Base-by-base conservation (phyloP, 495 filamentous ascomycete genomes). In the Penicillium canescens region DNA sequence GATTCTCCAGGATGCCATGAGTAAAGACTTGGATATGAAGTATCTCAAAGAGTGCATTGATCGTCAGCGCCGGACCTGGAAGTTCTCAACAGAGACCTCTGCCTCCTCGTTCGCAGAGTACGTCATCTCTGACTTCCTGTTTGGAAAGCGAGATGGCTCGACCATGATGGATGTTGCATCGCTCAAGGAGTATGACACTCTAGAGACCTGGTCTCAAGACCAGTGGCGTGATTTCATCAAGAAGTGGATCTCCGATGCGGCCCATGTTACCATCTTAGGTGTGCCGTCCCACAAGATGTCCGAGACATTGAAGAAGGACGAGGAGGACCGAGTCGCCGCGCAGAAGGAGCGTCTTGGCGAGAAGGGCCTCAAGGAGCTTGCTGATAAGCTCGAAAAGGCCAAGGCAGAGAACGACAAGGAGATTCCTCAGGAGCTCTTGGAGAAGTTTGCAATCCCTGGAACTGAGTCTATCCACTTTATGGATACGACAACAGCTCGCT, bases 391-490 rank as follows among this genome's bases (percentile, higher is more conserved):
- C 9, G 88, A 93, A 34, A 79, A 78, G 20, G 88, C 90, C 5
- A 94, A 90, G 65, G 82, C 83, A 4, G 84, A 88, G 62, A 96
- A 95, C 60, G 89, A 96, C 62, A 83, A 85, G 64, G 82, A 87
- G 36, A 90, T 94, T 39, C 90, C 91, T 7, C 77, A 82, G 40
- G 82, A 88, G 23, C 65, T 95, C 26, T 73, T 98, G n/a, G 85
- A 85, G 46, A 77, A 85, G 43, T 96, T 95, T 73, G 65, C 80
- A 39, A 88, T 99, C 34, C 95, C 94, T 16, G 80, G 84, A 10
- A 85, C 90, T 0, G 86, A 92, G 6, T 92, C 91, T 0, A 94
- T 96, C 39, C 90, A 97, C 69, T 96, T 98, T 68, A 92, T 96
- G 61, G 82, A 92, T 42, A 94, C 94, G 0, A 83, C 78, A 7